Conservation (phyloP, 2,329 filamentous ascomycete genomes). For the Ustulina deusta region DNA sequence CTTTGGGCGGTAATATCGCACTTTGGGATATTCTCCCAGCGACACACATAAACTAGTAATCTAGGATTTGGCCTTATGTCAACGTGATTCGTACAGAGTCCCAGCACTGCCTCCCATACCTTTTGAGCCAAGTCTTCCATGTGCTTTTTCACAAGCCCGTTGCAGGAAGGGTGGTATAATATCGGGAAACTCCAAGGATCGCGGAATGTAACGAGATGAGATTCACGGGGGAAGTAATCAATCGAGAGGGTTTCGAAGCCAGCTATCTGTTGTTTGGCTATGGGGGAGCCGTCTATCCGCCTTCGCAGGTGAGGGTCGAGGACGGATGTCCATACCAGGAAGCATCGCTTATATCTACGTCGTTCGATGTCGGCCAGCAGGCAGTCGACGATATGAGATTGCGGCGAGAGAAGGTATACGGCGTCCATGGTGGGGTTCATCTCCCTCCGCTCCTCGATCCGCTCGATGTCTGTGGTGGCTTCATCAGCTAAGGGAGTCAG, state of each 20-base stretch:
- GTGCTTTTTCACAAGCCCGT: conserved; percentile 82
- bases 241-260: conserved; percentile 85
- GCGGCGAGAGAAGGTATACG: conserved; percentile 89
- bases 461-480: conserved; percentile 80
- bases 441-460: conserved; percentile 86
- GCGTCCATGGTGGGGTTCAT: conserved; percentile 92
- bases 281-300: conserved; percentile 78
- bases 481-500: conserved; percentile 46
- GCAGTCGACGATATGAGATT: conserved; percentile 91
- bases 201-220: conserved; percentile 88
- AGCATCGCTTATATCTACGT: conserved; percentile 81
- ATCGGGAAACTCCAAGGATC: conserved; percentile 97
- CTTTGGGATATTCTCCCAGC: conserved; percentile 91
- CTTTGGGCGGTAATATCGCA: conserved; percentile 87
- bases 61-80: conserved; percentile 57
- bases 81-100: conserved; percentile 21
- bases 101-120: conserved; percentile 60
- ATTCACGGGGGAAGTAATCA: conserved; percentile 91
- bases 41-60: conserved; percentile 89
- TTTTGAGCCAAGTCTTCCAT: conserved; percentile 89
- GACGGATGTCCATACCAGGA: conserved; percentile 86
- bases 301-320: conserved; percentile 77
- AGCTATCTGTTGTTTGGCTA: conserved; percentile 79
- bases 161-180: conserved; percentile 91
- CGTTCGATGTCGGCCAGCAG: conserved; percentile 92